Percentiles rank a stretch among this genome's conserved stretches.
Evolutionary conservation across 2,329 filamentous ascomycete species (phyloP).

Genomic region (Penicillium sp.): DNA sequence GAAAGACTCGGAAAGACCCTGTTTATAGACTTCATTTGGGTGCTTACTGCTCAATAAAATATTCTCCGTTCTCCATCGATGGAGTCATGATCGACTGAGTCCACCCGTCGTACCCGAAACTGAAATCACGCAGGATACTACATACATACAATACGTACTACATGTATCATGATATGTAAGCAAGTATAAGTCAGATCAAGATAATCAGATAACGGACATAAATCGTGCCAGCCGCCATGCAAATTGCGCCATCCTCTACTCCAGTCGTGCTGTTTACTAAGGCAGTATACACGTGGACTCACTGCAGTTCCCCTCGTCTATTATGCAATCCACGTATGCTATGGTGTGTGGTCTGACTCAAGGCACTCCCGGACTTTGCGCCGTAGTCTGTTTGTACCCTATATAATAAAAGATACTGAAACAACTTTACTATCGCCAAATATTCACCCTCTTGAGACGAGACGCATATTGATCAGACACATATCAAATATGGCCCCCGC

Average conservation of each 20-base stretch:
- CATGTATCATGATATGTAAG: no score
- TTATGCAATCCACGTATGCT: neutral
- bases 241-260: neutral
- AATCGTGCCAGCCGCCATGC: neutral
- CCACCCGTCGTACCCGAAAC: neutral
- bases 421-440: no score
- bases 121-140: neutral
- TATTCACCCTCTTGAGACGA: no score
- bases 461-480: neutral
- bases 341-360: neutral
- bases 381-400: no score
- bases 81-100: neutral
- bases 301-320: no score
- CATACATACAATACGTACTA: no score
- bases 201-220: no score
- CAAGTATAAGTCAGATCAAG: no score
- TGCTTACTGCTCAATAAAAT: neutral
- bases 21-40: neutral
- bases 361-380: no score
- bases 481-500: constrained; percentile 30
- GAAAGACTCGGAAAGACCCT: no score
- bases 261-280: neutral
- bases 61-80: neutral
- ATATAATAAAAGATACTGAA: neutral
- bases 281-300: no score